A percentile compares a stretch with the other conserved stretches of the same genome.
These are phyloP conservation scores for Umbilicaria muhlenbergii DNA, from an alignment of 495 filamentous ascomycete species.

Conservation along the genomic window DNA sequence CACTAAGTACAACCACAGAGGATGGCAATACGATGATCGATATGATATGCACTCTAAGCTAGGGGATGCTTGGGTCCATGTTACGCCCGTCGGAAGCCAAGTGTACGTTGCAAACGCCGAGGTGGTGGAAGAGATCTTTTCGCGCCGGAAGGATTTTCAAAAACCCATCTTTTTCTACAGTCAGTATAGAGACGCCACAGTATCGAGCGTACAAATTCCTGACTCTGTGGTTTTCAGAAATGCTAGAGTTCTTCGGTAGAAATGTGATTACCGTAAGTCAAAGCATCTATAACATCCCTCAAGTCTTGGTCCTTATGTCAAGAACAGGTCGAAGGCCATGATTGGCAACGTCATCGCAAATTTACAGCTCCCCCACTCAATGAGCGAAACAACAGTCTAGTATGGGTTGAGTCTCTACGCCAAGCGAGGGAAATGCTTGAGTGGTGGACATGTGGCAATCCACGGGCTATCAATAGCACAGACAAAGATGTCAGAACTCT, in stretches of 20 bases:
- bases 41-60: not conserved
- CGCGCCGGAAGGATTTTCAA: conserved; percentile 22
- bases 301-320: not conserved
- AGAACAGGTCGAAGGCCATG: conserved; percentile 18
- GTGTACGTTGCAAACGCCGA: conserved; percentile 17
- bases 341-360: conserved; percentile 34
- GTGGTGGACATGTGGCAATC: conserved; percentile 15
- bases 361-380: conserved; percentile 26
- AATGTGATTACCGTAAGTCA: conserved; percentile 25
- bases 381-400: conserved; percentile 29
- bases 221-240: conserved; percentile 7
- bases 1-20: not conserved
- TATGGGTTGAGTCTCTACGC: conserved; percentile 24
- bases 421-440: conserved; percentile 18
- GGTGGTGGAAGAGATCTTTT: conserved; percentile 20
- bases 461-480: not conserved
- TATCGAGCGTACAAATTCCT: too few species aligned
- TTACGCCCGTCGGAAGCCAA: conserved; percentile 3
- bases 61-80: conserved; percentile 1
- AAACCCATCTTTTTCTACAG: conserved; percentile 20
- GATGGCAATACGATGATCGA: conserved; percentile 6
- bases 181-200: conserved; percentile 5
- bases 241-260: conserved; percentile 29
- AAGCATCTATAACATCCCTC: not conserved
- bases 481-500: conserved; percentile 17